phyloP scores from a whole-genome alignment of 2,329 filamentous ascomycete species.

The Mariannaea sp. region DNA sequence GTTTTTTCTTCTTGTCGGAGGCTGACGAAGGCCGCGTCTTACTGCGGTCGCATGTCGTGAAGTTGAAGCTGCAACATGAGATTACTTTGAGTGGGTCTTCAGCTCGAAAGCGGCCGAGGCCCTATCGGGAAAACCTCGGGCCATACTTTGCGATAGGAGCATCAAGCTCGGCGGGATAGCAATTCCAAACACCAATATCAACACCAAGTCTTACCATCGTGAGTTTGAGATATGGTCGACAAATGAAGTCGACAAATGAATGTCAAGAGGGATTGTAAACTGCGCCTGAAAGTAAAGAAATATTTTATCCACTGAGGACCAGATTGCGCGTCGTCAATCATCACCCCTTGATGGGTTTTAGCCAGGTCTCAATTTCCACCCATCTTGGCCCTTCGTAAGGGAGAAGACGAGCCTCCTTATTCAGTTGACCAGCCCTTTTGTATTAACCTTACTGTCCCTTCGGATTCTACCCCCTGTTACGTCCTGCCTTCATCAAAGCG shows the following conservation, averaged over 20 bases:
- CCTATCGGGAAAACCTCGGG: conserved; percentile 37
- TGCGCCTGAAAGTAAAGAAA: neutral
- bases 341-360: neutral
- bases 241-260: neutral
- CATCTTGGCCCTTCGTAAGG: neutral
- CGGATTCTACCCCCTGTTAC: neutral
- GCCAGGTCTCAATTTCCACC: neutral
- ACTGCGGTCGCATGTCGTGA: conserved; percentile 16
- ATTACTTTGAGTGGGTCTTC: conserved; percentile 35
- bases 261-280: neutral
- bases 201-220: conserved; percentile 18
- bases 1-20: conserved; percentile 25
- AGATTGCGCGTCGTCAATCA: no score
- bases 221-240: neutral
- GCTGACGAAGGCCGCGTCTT: no score
- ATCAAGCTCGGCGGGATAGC: no score
- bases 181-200: no score
- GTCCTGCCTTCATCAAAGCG: neutral
- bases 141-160: no score
- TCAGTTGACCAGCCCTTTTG: neutral
- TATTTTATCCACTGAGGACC: no score
- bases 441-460: neutral
- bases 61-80: conserved; percentile 31
- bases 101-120: conserved; percentile 18
- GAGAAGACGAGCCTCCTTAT: neutral